A percentile compares a stretch with the other conserved stretches of the same genome.
Conservation (phyloP, 768 basidiomycete species). For the Tylopilus sp. region DNA sequence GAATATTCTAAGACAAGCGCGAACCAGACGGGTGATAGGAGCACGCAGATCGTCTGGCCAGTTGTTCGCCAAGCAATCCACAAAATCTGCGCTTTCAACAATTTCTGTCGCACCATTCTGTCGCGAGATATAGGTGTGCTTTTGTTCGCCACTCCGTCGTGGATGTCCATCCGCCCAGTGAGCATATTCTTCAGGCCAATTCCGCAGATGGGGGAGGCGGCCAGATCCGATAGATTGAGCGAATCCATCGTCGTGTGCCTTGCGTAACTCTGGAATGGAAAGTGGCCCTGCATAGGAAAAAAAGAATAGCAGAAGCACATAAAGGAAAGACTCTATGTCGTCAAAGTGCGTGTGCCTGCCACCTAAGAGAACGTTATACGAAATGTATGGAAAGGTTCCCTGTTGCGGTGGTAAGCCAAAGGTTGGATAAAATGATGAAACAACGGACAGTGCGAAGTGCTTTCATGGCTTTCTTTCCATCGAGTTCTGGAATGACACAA, state of each 20-base stretch:
- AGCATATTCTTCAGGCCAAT: constrained; percentile 5
- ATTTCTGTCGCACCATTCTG: neutral
- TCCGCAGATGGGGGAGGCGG: neutral
- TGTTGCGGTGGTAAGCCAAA: no score
- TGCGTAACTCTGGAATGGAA: neutral
- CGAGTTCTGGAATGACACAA: neutral
- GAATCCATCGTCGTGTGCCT: constrained; percentile 1
- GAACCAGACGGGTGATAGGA: neutral
- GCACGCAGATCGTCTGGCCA: neutral
- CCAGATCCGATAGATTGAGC: constrained; percentile 1
- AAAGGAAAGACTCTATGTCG: constrained; percentile 12
- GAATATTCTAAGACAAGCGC: neutral
- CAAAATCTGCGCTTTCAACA: neutral
- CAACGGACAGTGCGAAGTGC: neutral
- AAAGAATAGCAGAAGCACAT: constrained; percentile 3
- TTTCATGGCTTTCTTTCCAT: neutral
- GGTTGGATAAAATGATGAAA: no score
- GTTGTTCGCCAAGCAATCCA: neutral
- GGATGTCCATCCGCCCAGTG: neutral
- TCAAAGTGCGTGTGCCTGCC: neutral
- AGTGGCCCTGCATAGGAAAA: constrained; percentile 3
- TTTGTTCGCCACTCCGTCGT: neutral
- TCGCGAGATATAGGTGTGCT: neutral
- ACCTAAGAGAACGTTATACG: neutral
- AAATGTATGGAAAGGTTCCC: neutral